Conservation (phyloP, 257 asterid species). For the Solanum clarkiae region DNA sequence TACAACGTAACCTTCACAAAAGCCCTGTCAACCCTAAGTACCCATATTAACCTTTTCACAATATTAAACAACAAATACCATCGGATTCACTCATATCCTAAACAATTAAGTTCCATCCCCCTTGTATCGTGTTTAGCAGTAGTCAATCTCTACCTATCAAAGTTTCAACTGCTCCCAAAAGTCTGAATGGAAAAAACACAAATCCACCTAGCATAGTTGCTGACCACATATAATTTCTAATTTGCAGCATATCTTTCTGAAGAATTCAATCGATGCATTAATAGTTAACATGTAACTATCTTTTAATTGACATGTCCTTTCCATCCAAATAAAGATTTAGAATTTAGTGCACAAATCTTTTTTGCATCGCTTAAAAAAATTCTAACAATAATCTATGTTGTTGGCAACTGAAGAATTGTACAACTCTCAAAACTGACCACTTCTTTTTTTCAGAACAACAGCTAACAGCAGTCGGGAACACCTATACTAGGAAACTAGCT, state of each 20-base stretch:
- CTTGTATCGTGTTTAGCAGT: neutral
- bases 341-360: neutral
- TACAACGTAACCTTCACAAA: neutral
- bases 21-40: neutral
- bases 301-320: neutral
- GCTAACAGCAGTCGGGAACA: neutral
- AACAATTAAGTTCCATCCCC: neutral
- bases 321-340: neutral
- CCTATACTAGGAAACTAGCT: neutral
- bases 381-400: neutral
- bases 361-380: neutral
- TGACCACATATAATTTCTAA: neutral
- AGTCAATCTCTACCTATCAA: neutral
- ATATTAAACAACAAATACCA: neutral
- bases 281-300: neutral
- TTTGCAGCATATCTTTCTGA: neutral
- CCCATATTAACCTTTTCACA: neutral
- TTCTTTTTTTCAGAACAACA: neutral
- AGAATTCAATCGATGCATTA: neutral
- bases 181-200: neutral
- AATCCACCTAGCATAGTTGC: neutral
- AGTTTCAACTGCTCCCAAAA: neutral
- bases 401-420: neutral
- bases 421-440: neutral
- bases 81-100: neutral